phyloP scores from a whole-genome alignment of 1,139 yeast genomes.

The Yamadazyma diospyri region DNA sequence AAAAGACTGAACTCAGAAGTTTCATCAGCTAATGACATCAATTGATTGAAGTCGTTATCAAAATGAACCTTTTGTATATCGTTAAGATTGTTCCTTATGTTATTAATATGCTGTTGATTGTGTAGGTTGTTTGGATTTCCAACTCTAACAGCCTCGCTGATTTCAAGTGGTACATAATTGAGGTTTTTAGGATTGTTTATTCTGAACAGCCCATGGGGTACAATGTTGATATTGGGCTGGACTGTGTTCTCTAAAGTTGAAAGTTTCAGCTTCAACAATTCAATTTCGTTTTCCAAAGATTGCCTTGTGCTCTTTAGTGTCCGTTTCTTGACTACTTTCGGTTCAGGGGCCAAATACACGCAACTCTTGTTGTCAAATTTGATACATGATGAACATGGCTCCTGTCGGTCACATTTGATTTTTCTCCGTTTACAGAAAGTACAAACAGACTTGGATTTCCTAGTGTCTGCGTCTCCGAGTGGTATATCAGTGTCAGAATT shows the following conservation, averaged over 20 bases:
- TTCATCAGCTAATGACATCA: conserved; percentile 6
- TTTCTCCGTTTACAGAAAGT: conserved; percentile 39
- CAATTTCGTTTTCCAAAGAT: conserved; percentile 13
- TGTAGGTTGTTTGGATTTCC: conserved; percentile 3
- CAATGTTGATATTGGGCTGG: neutral
- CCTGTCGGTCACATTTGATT: conserved; percentile 32
- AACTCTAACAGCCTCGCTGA: conserved; percentile 2
- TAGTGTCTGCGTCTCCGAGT: conserved; percentile 1
- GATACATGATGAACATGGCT: conserved; percentile 31
- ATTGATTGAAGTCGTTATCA: conserved; percentile 8
- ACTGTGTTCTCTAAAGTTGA: conserved; percentile 7
- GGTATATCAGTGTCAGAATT: too few species aligned
- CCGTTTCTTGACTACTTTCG: conserved; percentile 7
- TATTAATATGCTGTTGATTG: conserved; percentile 1
- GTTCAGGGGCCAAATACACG: conserved; percentile 12
- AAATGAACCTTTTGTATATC: conserved; percentile 7
- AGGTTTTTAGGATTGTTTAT: neutral
- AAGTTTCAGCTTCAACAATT: conserved; percentile 9
- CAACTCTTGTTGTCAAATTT: conserved; percentile 13
- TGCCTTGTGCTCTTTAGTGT: conserved; percentile 6
- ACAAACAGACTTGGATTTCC: conserved; percentile 21
- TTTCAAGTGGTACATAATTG: neutral
- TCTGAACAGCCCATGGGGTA: neutral
- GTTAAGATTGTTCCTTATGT: conserved; percentile 5
- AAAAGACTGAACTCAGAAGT: conserved; percentile 6